Conservation (phyloP, 2,329 filamentous ascomycete species). For the Phyllosticta citrichinensis region DNA sequence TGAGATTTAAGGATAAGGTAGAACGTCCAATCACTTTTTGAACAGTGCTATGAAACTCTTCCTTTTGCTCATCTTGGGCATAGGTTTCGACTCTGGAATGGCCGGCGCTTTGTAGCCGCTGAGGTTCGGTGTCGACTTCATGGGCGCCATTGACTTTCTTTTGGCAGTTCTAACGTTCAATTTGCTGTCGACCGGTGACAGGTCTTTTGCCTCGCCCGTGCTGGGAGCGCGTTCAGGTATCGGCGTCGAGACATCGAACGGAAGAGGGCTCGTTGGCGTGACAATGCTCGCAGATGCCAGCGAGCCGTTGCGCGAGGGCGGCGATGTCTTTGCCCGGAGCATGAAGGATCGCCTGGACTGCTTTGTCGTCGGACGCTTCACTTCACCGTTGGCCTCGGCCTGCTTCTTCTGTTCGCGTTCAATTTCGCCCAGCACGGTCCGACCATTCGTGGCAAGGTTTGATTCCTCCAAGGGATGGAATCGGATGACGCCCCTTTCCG, state of each 20-base stretch:
- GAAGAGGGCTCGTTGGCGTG: slow-evolving; percentile 24
- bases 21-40: slow-evolving; percentile 18
- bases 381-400: slow-evolving; percentile 30
- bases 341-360: slow-evolving; percentile 22
- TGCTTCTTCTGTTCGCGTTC: slow-evolving; percentile 45
- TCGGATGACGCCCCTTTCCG: slow-evolving; percentile 60
- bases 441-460: slow-evolving; percentile 60
- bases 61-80: slow-evolving; percentile 34
- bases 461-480: slow-evolving; percentile 63
- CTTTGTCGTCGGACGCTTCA: slow-evolving; percentile 33
- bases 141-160: slow-evolving; percentile 9
- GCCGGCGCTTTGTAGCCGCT: slow-evolving; percentile 17
- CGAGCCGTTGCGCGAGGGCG: slow-evolving; percentile 24
- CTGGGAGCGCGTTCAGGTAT: slow-evolving; percentile 11
- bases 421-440: slow-evolving; percentile 58
- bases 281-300: slow-evolving; percentile 19
- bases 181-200: slow-evolving; percentile 16
- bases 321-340: slow-evolving; percentile 28
- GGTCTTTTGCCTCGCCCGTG: neutral
- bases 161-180: slow-evolving; percentile 14
- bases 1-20: neutral
- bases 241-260: slow-evolving; percentile 26
- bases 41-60: slow-evolving; percentile 39
- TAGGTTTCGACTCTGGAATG: slow-evolving; percentile 21
- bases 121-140: slow-evolving; percentile 12